phyloP scores from a whole-genome alignment of 2,329 filamentous ascomycete species.

The Cordyceps militaris region DNA sequence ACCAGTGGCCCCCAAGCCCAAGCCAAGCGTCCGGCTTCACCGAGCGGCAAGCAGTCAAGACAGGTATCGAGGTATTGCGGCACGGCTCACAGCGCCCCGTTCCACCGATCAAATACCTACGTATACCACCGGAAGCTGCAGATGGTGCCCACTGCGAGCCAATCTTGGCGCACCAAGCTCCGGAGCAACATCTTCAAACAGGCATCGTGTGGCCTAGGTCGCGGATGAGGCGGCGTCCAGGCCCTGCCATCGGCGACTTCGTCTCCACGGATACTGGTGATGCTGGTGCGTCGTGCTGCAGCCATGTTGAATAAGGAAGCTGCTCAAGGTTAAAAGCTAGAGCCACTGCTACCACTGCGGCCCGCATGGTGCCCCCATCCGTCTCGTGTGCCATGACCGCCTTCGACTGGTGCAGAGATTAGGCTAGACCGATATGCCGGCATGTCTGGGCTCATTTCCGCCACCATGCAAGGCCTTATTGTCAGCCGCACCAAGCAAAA shows the following conservation, averaged over 20 bases:
- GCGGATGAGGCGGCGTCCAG: neutral
- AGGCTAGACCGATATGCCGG: conserved; percentile 1
- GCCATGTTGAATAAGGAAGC: conserved; percentile 5
- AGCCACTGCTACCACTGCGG: neutral
- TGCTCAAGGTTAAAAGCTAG: neutral
- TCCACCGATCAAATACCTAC: too few relatives aligned
- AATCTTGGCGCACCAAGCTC: neutral
- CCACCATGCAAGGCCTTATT: neutral
- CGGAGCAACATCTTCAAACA: neutral
- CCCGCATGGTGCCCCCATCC: neutral
- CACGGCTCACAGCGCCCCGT: too few relatives aligned
- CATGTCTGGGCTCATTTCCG: neutral
- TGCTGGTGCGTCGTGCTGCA: neutral
- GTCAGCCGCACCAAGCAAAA: conserved; percentile 2
- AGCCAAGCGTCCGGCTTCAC: neutral
- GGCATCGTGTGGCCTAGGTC: neutral
- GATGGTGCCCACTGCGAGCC: neutral
- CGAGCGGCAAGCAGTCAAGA: neutral
- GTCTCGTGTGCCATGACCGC: neutral
- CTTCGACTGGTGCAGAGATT: conserved; percentile 6
- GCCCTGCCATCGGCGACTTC: neutral
- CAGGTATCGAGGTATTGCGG: neutral
- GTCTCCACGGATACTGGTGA: neutral
- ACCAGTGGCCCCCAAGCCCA: neutral
- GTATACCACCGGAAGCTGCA: neutral